Evolutionary conservation across 345 rosid genomes (phyloP), one percentile per base, ranked within the genome.

Genomic region (Arabis hirsuta): DNA sequence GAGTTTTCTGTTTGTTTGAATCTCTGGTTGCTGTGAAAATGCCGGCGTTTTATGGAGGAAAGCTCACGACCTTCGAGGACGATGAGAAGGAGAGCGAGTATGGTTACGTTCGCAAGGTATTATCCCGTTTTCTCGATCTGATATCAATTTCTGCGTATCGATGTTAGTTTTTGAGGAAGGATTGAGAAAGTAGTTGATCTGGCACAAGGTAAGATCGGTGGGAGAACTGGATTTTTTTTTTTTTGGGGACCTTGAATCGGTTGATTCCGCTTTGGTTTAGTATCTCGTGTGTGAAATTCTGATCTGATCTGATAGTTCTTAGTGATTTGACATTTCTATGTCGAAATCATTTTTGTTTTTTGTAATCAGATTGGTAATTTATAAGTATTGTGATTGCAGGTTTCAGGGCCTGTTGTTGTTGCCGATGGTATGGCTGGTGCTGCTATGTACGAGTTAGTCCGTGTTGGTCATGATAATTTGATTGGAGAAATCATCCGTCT

Each of bases 371-470:
- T 76, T 69, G 65, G 39, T 76, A 14, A 62, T 48, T 6, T 65
- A 1, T 3, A 13, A 51, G 38, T 60, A 8, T 69, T 61, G 63
- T 12, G 76, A 70, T 22, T 71, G 63, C 84, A 95, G 99, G 99
- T 96, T 7, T 96, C 99, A 55, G 99, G 99, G 45, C 99, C 99
- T 1, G 99, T 96, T 29, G 98, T 96, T 56, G 83, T 96, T 55
- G 99, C 99, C 1, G 99, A 96, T 83, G 99, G 99, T 75, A 96
- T 96, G 99, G 96, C 87, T 19, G 99, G 99, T 63, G 99, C 99
- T 69, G 99, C 99, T 57, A 96, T 96, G 99, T 92, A 96, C 65
- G 99, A 96, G 79, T 82, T 96, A 47, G 99, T 96, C 63, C 99
- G 99, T 72, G 99, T 96, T 27, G 99, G 99, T 2, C 87, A 96